Base-by-base conservation (phyloP, 2,329 filamentous ascomycete species). In the Proliferodiscus dingleyae region DNA sequence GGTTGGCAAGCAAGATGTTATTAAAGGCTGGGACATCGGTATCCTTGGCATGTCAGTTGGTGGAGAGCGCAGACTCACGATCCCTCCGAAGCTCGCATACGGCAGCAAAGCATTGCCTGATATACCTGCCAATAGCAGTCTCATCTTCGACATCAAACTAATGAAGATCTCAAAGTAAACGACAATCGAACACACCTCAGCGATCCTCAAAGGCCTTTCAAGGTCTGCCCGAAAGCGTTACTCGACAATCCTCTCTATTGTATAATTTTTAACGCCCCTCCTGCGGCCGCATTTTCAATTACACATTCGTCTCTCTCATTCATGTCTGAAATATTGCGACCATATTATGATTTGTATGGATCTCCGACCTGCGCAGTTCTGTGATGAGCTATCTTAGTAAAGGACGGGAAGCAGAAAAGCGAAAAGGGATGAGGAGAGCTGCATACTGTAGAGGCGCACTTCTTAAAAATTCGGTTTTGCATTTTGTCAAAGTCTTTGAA, bases 1-100 rank as follows among this genome's bases (percentile, higher is more conserved):
- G 77, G 82, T 94, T 51, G 94, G 93, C 59, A 81, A 83, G 65
- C 90, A 90, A 51, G 88, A 97, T 69, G 94, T 98, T 62, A 98
- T 98, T 75, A 93, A 95, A 79, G 93, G 93, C 58, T 97, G 93
- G 94, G 94, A 98, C 67, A 80, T 97, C 55, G 93, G 93, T 71
- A 75, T 98, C 59, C 77, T 79, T 58, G 94, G 94, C 70, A 96
- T 98, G 89, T 75, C 83, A 58, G 84, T 90, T 58, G 93, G 93
- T 63, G 89, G 89, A 61, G 94, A 98, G 78, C 88, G 93, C 62
- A 85, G 93, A 58, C 77, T 98, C 62, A 90, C 83, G 53, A 89
- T 98, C 62, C 94, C 94, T 38, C 76, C 93, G 38, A 73, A 85
- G 61, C 81, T 91, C 48, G 94, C 86, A 61, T 98, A 98, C 68